These are phyloP conservation scores for Calonectria pseudoturangicola DNA, from an alignment of 2,329 filamentous ascomycete species.

Conservation along the genomic window DNA sequence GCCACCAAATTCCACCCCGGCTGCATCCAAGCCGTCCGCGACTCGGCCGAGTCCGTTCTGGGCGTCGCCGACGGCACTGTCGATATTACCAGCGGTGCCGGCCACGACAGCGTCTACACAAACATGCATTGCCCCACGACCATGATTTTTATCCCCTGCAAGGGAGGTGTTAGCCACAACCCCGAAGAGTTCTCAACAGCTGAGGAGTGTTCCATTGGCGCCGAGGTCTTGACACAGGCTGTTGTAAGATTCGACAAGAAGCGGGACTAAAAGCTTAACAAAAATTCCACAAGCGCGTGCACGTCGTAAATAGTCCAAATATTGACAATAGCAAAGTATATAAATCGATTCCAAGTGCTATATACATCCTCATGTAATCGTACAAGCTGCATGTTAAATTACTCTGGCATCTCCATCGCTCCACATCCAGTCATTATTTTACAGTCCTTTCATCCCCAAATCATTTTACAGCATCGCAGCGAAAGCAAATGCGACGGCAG, in stretches of 20 bases:
- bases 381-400: not conserved
- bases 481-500: not conserved
- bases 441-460: not conserved
- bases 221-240: constrained; percentile 51
- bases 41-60: constrained; percentile 73
- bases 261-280: constrained; percentile 23
- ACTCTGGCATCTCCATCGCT: not conserved
- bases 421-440: not conserved
- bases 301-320: not conserved
- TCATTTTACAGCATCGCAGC: constrained; percentile 12
- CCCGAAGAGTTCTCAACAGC: constrained; percentile 61
- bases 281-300: not conserved
- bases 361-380: not conserved
- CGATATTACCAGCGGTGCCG: constrained; percentile 61
- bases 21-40: constrained; percentile 78
- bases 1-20: constrained; percentile 79
- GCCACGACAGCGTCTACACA: constrained; percentile 62
- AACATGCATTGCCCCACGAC: constrained; percentile 58
- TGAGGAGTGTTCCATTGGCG: constrained; percentile 57
- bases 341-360: not conserved
- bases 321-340: not conserved
- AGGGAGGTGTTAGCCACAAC: constrained; percentile 61
- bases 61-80: constrained; percentile 62
- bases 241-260: constrained; percentile 52
- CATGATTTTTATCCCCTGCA: constrained; percentile 63